A percentile compares a stretch with the other conserved stretches of the same genome.
phyloP scores from a whole-genome alignment of 306 rosid species.

The Arachis stenosperma region DNA sequence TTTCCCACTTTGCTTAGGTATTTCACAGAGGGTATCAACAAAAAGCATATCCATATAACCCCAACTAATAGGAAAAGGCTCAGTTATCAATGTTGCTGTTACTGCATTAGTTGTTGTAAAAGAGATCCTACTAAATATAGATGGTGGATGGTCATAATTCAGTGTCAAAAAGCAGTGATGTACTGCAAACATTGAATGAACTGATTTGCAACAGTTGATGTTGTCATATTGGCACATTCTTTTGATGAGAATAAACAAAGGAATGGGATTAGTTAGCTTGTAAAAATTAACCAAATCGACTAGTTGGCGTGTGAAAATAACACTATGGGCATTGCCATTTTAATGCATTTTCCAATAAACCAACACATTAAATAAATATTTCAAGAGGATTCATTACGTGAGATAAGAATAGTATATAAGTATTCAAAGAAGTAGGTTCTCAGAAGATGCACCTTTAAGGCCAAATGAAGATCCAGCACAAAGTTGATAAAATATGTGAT shows the following conservation, averaged over 20 bases:
- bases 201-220: conserved; percentile 19
- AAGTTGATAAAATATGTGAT: conserved; percentile 91
- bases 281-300: neutral
- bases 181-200: conserved; percentile 21
- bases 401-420: neutral
- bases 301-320: conserved; percentile 30
- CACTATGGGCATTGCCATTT: conserved; percentile 21
- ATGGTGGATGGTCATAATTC: conserved; percentile 1
- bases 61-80: neutral
- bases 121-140: neutral
- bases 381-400: conserved; percentile 24
- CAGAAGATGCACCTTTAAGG: conserved; percentile 68
- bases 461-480: conserved; percentile 83
- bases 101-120: neutral
- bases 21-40: too few species aligned
- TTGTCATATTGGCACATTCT: conserved; percentile 14
- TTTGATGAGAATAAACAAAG: conserved; percentile 4
- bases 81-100: too few species aligned
- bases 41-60: neutral
- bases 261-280: neutral
- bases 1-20: too few species aligned
- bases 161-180: conserved; percentile 30
- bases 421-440: conserved; percentile 18
- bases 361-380: conserved; percentile 14
- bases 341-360: conserved; percentile 24